These are phyloP conservation scores for Escallonia rubra DNA, from an alignment of 129 eudicot species.

Conservation along the genomic window DNA sequence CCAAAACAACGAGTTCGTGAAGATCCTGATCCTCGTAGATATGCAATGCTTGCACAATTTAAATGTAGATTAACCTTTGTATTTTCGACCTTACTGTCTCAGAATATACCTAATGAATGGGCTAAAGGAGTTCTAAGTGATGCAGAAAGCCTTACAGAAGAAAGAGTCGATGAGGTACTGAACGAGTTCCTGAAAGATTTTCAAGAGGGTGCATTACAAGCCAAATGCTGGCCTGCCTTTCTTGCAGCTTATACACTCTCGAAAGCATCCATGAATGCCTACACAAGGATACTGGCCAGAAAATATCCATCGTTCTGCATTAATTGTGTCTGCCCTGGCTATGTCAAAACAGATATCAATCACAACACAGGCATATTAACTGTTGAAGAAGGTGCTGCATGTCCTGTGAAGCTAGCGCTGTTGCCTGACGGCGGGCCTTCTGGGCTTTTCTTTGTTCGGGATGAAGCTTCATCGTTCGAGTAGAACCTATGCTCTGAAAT, in stretches of 20 bases:
- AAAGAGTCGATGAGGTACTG: conserved; percentile 15
- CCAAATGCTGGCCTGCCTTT: conserved; percentile 11
- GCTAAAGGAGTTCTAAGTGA: conserved; percentile 11
- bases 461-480: conserved; percentile 20
- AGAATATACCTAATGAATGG: conserved; percentile 12
- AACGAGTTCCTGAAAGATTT: conserved; percentile 17
- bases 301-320: conserved; percentile 13
- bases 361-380: not conserved
- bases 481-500: not conserved
- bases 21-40: not conserved
- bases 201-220: conserved; percentile 7
- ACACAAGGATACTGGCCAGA: conserved; percentile 20
- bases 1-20: not conserved
- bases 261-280: conserved; percentile 24
- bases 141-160: conserved; percentile 12
- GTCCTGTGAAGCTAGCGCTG: conserved; percentile 19
- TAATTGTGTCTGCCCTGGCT: conserved; percentile 26
- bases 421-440: conserved; percentile 14
- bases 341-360: conserved; percentile 12
- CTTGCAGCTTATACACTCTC: conserved; percentile 11
- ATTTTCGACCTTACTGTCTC: not conserved
- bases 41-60: not conserved
- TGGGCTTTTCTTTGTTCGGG: conserved; percentile 10
- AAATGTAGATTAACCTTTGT: not conserved
- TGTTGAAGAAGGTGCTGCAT: conserved; percentile 20